Conservation (phyloP, 768 basidiomycete species). For the Rhizopogon vinicolor region DNA sequence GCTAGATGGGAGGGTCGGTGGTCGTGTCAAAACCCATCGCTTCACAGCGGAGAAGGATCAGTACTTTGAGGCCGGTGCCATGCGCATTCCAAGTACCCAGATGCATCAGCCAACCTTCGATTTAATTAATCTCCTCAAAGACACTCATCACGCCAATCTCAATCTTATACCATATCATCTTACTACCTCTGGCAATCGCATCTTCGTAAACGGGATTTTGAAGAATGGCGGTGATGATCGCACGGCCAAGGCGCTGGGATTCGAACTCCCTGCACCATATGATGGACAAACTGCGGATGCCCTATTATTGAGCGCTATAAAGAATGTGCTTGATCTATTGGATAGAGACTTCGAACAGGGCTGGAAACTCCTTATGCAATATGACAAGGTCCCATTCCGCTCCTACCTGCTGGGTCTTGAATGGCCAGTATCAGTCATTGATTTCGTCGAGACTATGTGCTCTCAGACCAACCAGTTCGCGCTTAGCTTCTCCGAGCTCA, state of each 20-base stretch:
- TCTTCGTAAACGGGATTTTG: not conserved
- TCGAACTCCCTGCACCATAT: not conserved
- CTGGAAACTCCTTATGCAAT: constrained; percentile 8
- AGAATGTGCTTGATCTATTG: not conserved
- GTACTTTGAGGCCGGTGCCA: constrained; percentile 14
- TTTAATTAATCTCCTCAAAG: constrained; percentile 2
- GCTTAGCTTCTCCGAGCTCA: constrained; percentile 19
- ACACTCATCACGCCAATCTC: not conserved
- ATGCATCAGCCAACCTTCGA: constrained; percentile 5
- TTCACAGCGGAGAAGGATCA: constrained; percentile 11
- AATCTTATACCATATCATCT: constrained; percentile 3
- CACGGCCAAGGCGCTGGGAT: not conserved
- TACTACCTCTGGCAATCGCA: not conserved
- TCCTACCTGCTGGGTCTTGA: constrained; percentile 9
- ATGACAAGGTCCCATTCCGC: constrained; percentile 16
- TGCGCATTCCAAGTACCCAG: constrained; percentile 11
- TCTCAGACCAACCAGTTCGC: constrained; percentile 21
- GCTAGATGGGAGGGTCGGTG: constrained; percentile 7
- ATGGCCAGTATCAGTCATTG: constrained; percentile 14
- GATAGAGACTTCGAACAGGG: not conserved
- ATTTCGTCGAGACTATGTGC: constrained; percentile 18
- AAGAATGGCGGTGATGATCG: not conserved
- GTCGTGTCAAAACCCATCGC: constrained; percentile 9
- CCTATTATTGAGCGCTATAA: not conserved
- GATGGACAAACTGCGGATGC: not conserved